Evolutionary conservation across 108 stramenopile genomes (phyloP), one percentile per base, ranked within the genome.

Genomic region (Heterococcus sp.): DNA sequence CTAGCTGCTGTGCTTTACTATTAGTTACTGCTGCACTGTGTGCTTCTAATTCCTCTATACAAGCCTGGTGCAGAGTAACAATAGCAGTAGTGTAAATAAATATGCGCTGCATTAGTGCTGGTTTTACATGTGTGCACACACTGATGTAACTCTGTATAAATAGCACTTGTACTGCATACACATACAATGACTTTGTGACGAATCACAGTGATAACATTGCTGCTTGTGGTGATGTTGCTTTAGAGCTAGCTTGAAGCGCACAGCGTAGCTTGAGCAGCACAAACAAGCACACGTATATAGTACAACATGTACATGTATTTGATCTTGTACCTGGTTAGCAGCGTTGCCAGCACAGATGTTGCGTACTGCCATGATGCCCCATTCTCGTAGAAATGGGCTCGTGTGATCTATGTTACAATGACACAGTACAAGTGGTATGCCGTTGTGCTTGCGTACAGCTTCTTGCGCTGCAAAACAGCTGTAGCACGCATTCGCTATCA

Each of bases 331-430:
- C 81, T 85, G 85, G 36, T 86, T 86, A n/a, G 80, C 85, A 3
- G 69, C n/a, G 66, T 86, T 85, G 0, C 85, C 85, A 40, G 85
- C 85, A 38, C 84, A 85, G 28, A 86, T 73, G 74, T 85, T 85
- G 35, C 85, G 84, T 36, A 86, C 65, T 4, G 84, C 79, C 26
- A 86, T 67, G n/a, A 86, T 75, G 3, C 79, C 85, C 78, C 84
- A 85, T 36, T 86, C 85, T 31, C 77, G 81, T 37, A 86, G 80
- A 28, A 86, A 74, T 1, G 84, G 84, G 37, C 81, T 86, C 2
- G 66, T 37, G 30, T 75, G 78, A 26, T 86, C 85, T 2, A 86
- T 74, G 72, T 39, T 74, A 66, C 85, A 86, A 75, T 86, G 84
- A 26, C 75, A 85, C 31, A 86, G 84, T 80, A 86, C 73, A 35